Evolutionary conservation across 2,329 filamentous ascomycete genomes (phyloP), one percentile per base, ranked within the genome.

Genomic region (Metarhizium sp.): DNA sequence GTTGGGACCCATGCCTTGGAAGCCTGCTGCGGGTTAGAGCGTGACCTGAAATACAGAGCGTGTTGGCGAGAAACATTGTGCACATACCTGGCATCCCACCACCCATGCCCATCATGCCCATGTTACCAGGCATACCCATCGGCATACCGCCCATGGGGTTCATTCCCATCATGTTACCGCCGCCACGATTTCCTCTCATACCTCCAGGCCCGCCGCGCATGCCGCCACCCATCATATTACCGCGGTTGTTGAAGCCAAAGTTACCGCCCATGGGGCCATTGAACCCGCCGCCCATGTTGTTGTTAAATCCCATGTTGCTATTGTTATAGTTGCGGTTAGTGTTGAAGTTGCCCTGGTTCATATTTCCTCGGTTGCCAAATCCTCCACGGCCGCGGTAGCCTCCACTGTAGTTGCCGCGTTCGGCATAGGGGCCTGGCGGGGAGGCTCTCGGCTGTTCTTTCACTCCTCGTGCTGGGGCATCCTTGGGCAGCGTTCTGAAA

Each of bases 401-500:
- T 53, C 75, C 81, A 36, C 75, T 74, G 57, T 70, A 75, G 69
- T 65, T 71, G 62, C 67, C 64, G 58, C 75, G 65, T 55, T 62
- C 74, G 52, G 78, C 78, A 68, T 78, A 81, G 54, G 71, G 69
- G 49, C 76, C 73, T 50, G 77, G 67, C 36, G 74, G 69, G 55
- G 75, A 69, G 34, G 82, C 78, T 53, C 83, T 83, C 57, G 82
- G 76, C 47, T 77, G 74, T 47, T 85, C 82, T 66, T 90, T 86
- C 42, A 79, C 85, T 38, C 52, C 29, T 56, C 71, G 62, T 3
- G 70, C 61, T 0, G 89, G 90, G 0, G 87, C 86, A 67, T 96
- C 92, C 73, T 96, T 96, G 18, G 91, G 92, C 4, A 95, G 75
- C 0, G 91, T 96, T 61, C 88, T 86, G 80, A 95, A 97, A 0